Evolutionary conservation across 306 rosid genomes (phyloP), one percentile per base, ranked within the genome.

Genomic region (Rosa rugosa): DNA sequence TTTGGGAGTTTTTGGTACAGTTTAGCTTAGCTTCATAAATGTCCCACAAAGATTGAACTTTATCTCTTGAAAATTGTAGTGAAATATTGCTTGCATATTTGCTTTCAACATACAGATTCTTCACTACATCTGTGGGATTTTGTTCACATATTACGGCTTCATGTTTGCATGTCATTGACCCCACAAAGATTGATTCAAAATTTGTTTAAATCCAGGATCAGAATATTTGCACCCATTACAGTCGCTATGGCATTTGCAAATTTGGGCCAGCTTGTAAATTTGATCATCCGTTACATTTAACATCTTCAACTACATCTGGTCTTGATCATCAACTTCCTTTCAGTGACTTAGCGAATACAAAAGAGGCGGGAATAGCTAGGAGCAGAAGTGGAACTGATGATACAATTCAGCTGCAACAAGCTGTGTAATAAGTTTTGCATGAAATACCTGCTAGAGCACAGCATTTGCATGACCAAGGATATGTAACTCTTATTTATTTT

Each of bases 211-310:
- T 84, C 70, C 91, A 96, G 98, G 99, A 89, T 75, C 90, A 91
- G 89, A 87, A 80, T 56, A 69, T 85, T 68, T 96, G 99, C 91
- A 18, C 91, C 0, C 83, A 91, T 78, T 96, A 88, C 84, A 89
- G 94, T 78, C 93, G 91, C 63, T 91, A 89, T 62, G 99, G 99
- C 84, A 93, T 96, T 76, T 96, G 98, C 91, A 96, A 93, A 83
- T 96, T 79, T 11, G 98, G 99, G 77, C 97, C 98, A 34, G 88
- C 94, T 31, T 96, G 98, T 89, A 93, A 83, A 90, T 96, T 72
- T 75, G 93, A 93, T 77, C 99, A 95, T 69, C 90, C 97, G 0
- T 69, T 77, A 67, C 50, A 53, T 76, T 74, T 83, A 50, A 27
- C 71, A 72, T 80, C 93, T 53, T 65, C 85, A 56, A 66, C 83